A percentile compares a stretch with the other conserved stretches of the same genome.
These are phyloP conservation scores for Coemansia sp. DNA, from an alignment of 192 early-diverging fungal genomes.

Conservation along the genomic window DNA sequence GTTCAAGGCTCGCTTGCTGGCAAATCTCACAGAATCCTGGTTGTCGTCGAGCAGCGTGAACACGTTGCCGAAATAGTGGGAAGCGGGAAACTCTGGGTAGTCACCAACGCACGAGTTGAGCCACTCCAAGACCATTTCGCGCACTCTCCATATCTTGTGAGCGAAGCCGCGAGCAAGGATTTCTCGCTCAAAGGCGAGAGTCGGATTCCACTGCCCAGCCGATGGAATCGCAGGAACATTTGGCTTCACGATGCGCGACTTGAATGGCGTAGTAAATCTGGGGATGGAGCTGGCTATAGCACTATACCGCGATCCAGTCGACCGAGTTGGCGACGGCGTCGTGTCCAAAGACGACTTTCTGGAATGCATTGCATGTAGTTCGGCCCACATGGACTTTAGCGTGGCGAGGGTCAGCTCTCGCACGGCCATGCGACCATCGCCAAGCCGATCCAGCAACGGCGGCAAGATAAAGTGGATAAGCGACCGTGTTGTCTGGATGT, in stretches of 20 bases:
- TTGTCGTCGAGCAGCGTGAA: slow-evolving; percentile 47
- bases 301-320: slow-evolving; percentile 13
- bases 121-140: slow-evolving; percentile 54
- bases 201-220: slow-evolving; percentile 36
- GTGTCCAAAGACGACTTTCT: slow-evolving; percentile 15
- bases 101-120: slow-evolving; percentile 33
- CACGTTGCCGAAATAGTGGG: slow-evolving; percentile 24
- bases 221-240: slow-evolving; percentile 14
- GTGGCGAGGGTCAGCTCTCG: slow-evolving; percentile 45
- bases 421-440: slow-evolving; percentile 46
- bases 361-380: slow-evolving; percentile 16
- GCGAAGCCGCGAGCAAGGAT: slow-evolving; percentile 43
- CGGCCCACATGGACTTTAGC: slow-evolving; percentile 37
- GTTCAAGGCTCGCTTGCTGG: slow-evolving; percentile 45
- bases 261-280: slow-evolving; percentile 20
- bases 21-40: slow-evolving; percentile 52
- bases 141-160: slow-evolving; percentile 51
- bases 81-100: slow-evolving; percentile 36
- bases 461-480: slow-evolving; percentile 47
- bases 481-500: slow-evolving; percentile 16
- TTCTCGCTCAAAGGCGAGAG: slow-evolving; percentile 42
- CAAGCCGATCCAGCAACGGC: slow-evolving; percentile 43
- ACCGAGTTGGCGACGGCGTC: slow-evolving; percentile 16
- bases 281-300: slow-evolving; percentile 27
- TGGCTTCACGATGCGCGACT: slow-evolving; percentile 23